Percentiles rank a stretch among this genome's conserved stretches.
Evolutionary conservation across 2,329 filamentous ascomycete genomes (phyloP).

Genomic region (Pestalotiopsis sp.): DNA sequence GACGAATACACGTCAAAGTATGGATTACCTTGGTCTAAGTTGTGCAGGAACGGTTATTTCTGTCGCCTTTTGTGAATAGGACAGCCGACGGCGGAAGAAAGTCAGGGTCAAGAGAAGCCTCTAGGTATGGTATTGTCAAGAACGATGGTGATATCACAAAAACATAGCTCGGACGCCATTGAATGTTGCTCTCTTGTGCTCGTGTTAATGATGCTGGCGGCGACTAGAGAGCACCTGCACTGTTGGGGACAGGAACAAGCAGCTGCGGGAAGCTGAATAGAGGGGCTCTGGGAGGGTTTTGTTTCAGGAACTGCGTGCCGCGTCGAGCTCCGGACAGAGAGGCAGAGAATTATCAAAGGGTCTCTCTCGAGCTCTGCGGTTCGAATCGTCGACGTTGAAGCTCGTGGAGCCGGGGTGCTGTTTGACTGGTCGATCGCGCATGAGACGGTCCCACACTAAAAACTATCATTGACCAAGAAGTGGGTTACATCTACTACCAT

Average conservation of each 20-base stretch:
- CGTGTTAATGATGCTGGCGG: neutral
- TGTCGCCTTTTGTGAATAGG: neutral
- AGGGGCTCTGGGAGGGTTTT: neutral
- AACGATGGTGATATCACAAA: neutral
- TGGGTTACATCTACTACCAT: neutral
- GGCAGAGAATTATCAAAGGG: neutral
- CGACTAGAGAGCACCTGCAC: neutral
- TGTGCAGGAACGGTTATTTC: neutral
- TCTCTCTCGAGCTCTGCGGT: neutral
- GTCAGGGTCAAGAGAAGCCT: conserved; percentile 10
- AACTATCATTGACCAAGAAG: neutral
- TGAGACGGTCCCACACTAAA: conserved; percentile 5
- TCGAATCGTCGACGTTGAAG: conserved; percentile 7
- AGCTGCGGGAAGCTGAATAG: neutral
- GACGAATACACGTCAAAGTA: neutral
- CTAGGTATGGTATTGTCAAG: conserved; percentile 6
- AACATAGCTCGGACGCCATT: conserved; percentile 14
- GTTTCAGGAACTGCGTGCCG: conserved; percentile 4
- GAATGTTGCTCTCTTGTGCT: neutral
- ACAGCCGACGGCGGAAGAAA: neutral
- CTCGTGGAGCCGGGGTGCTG: conserved; percentile 6
- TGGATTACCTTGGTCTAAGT: neutral
- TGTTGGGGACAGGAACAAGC: neutral
- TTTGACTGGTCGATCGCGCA: conserved; percentile 9
- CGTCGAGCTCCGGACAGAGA: neutral